Base-by-base conservation (phyloP, 768 basidiomycete species). In the Tephrocybe sp. region DNA sequence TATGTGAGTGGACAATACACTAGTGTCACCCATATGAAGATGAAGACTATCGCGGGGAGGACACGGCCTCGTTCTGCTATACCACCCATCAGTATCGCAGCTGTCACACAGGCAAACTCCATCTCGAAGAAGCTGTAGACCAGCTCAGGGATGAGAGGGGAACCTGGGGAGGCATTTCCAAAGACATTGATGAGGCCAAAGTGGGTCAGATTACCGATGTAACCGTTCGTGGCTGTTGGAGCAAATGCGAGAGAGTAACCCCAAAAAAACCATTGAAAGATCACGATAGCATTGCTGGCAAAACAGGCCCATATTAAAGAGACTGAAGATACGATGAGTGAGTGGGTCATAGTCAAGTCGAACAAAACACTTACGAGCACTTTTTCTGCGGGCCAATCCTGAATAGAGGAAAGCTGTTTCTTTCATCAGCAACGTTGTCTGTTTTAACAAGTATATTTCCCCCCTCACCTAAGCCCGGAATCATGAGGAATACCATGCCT, bases 1-100 rank as follows among this genome's bases (percentile, higher is more conserved):
- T 79, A 87, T 26, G 91, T 92, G 52, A 95, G 76, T 8, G 90
- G 91, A 60, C 88, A 91, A 66, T 94, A 93, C 15, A 94, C 91
- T 45, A 94, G 56, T 5, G 92, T 94, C 63, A 85, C 73, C 93
- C 93, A 97, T 48, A 84, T 55, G 69, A 94, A 94, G 3, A 81
- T 78, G 63, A 95, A 83, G 18, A 91, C 73, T 77, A 93, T 84
- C 9, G 86, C 82, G 0, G 92, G 93, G 4, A 91, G 73, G 30
- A 95, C 81, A 41, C 90, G 80, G 1, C 90, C 90, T 50, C 93
- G 88, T 69, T 95, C 93, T 4, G 93, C 93, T 44, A 91, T 79
- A 8, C 88, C 86, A 38, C 88, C 88, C 77, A 88, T 74, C 23
- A 91, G 65, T 44, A 90, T 90, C 11, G 74, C 85, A 14, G 86